phyloP scores from a whole-genome alignment of 768 basidiomycete species.

The Rhizopogon sp. region DNA sequence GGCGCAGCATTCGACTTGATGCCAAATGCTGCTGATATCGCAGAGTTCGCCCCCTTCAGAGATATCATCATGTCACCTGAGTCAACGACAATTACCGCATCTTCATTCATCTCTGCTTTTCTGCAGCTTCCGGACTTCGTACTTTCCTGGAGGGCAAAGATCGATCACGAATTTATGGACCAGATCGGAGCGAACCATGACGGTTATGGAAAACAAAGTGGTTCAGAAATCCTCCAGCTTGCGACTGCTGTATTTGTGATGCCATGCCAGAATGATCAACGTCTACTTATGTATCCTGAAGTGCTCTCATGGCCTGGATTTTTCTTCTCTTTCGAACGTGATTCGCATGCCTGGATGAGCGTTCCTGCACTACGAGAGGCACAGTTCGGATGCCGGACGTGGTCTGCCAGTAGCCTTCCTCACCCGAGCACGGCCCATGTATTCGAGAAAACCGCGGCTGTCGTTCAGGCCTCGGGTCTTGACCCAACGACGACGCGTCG shows the following conservation, averaged over 20 bases:
- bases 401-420: neutral
- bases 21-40: neutral
- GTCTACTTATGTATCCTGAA: neutral
- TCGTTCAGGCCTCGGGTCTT: neutral
- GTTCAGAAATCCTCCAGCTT: neutral
- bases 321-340: neutral
- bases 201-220: neutral
- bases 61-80: neutral
- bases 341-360: neutral
- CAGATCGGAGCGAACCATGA: neutral
- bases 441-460: neutral
- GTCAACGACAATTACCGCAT: neutral
- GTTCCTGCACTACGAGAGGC: neutral
- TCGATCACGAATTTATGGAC: neutral
- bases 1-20: neutral
- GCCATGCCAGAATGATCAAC: neutral
- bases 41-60: neutral
- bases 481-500: neutral
- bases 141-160: neutral
- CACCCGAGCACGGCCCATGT: neutral
- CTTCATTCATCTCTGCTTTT: slow-evolving; percentile 1
- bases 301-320: slow-evolving; percentile 1
- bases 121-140: neutral
- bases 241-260: neutral
- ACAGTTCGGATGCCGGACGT: neutral